Base-by-base conservation (phyloP, 2,329 filamentous ascomycete species). In the Clonostachys solani region DNA sequence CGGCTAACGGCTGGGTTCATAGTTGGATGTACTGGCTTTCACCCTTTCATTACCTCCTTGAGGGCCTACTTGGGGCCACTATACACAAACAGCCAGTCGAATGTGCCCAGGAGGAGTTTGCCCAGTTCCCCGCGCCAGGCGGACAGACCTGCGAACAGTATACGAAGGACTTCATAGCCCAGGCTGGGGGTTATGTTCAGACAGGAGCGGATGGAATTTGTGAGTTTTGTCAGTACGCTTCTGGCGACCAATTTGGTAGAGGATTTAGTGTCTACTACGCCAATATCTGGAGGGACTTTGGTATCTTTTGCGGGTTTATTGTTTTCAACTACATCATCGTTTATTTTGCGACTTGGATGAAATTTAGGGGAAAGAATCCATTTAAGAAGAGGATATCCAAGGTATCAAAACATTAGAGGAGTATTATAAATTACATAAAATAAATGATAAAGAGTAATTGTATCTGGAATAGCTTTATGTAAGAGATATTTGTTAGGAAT, bases 1-100 rank as follows among this genome's bases (percentile, higher is more conserved):
- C 23, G 10, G 23, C 23, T 29, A 29, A 29, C 23, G 23, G 9
- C 10, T 1, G 9, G 3, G 10, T 29, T 29, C 23, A 29, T 29
- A 29, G 36, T 18, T 81, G 76, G 76, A 81, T 84, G 78, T 87
- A 87, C 61, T 80, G 78, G 63, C 69, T 87, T 18, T 82, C 83
- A 0, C 85, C 85, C 0, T 86, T 86, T 62, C 77, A 80, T 50
- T 88, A 88, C 54, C 71, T 87, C 1, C 64, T 89, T 3, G 80
- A 84, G 55, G 82, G 73, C 0, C 74, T 86, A 45, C 67, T 89
- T 1, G 78, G 71, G 0, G 74, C 77, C 13, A 67, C 79, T 0
- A 71, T 78, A 0, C 73, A 83, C 50, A 65, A 74, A 1, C 67
- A 82, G 16, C 73, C 75, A 0, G 74, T 89, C 15, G 50, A 60